Conservation (phyloP, 306 rosid genomes). For the Myrica gale region DNA sequence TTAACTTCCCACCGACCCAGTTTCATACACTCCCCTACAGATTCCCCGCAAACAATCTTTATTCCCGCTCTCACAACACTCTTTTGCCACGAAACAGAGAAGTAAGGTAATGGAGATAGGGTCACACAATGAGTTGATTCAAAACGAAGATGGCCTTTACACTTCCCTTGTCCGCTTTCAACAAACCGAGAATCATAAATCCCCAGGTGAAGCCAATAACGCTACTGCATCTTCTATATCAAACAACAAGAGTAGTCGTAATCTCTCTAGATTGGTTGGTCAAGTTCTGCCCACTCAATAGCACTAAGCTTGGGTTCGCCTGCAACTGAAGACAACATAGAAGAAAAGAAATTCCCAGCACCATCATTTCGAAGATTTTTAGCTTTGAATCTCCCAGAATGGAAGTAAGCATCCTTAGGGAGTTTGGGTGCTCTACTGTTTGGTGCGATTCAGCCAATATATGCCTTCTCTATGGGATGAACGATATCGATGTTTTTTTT, state of each 20-base stretch:
- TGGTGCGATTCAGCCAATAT: slow-evolving; percentile 74
- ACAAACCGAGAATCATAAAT: slow-evolving; percentile 34
- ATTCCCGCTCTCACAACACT: no score
- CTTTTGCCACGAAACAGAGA: no score
- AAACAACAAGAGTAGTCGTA: slow-evolving; percentile 44
- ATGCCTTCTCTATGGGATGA: slow-evolving; percentile 67
- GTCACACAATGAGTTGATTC: slow-evolving; percentile 55
- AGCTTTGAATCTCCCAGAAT: slow-evolving; percentile 67
- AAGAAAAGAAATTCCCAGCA: slow-evolving; percentile 22
- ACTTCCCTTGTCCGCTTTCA: slow-evolving; percentile 61
- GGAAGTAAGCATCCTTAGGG: slow-evolving; percentile 75
- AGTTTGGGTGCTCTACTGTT: slow-evolving; percentile 56
- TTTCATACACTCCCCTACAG: no score
- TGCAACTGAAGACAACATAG: slow-evolving; percentile 9
- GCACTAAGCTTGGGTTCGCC: slow-evolving; percentile 25
- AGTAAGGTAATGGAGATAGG: slow-evolving; percentile 54
- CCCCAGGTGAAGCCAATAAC: slow-evolving; percentile 27
- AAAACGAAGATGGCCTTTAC: slow-evolving; percentile 49
- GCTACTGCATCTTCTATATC: slow-evolving; percentile 29
- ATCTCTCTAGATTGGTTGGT: slow-evolving; percentile 40
- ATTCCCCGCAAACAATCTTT: no score
- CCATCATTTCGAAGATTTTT: slow-evolving; percentile 75
- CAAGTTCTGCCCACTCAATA: slow-evolving; percentile 52
- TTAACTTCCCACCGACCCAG: no score
- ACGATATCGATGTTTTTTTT: slow-evolving; percentile 63